Conservation (phyloP, 2,329 filamentous ascomycete species). For the Ophiostoma populinum region DNA sequence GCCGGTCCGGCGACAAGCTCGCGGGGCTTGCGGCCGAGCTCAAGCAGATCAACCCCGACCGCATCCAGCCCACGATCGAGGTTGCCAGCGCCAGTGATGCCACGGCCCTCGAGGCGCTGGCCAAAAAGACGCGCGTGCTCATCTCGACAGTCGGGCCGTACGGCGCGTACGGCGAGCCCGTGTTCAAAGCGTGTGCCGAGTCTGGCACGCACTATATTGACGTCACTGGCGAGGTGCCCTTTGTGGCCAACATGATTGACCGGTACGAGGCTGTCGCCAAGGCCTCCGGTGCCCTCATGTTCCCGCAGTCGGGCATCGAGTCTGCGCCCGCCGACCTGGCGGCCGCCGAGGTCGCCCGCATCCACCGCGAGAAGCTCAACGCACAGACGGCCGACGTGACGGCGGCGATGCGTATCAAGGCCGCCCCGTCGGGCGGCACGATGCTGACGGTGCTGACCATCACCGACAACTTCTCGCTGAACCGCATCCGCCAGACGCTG, state of each 20-base stretch:
- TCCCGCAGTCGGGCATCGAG: slow-evolving; percentile 45
- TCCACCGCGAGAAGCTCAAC: slow-evolving; percentile 31
- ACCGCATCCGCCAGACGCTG: slow-evolving; percentile 27
- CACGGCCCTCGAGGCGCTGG: slow-evolving; percentile 27
- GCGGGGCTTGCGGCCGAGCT: slow-evolving; percentile 49
- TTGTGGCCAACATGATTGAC: slow-evolving; percentile 39
- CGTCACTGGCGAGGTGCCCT: slow-evolving; percentile 42
- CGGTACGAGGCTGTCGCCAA: slow-evolving; percentile 38
- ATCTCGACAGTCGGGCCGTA: slow-evolving; percentile 45
- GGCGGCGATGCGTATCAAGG: slow-evolving; percentile 27
- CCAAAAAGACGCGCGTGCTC: slow-evolving; percentile 37
- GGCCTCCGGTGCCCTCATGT: slow-evolving; percentile 36
- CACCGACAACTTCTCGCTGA: slow-evolving; percentile 33
- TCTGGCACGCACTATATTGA: slow-evolving; percentile 48
- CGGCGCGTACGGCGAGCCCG: slow-evolving; percentile 34
- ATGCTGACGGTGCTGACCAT: slow-evolving; percentile 47
- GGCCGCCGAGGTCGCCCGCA: slow-evolving; percentile 34
- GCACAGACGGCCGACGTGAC: slow-evolving; percentile 35
- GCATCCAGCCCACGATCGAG: slow-evolving; percentile 46
- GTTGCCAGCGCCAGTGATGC: slow-evolving; percentile 27
- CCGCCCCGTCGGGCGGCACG: slow-evolving; percentile 45
- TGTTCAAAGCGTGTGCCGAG: slow-evolving; percentile 44
- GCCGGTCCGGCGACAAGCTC: slow-evolving; percentile 63
- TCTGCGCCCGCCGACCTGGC: slow-evolving; percentile 44
- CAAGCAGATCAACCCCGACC: slow-evolving; percentile 48